Percentiles rank a stretch among this genome's conserved stretches.
phyloP scores from a whole-genome alignment of 805 yeast genomes.

The Geotrichum ghanense region DNA sequence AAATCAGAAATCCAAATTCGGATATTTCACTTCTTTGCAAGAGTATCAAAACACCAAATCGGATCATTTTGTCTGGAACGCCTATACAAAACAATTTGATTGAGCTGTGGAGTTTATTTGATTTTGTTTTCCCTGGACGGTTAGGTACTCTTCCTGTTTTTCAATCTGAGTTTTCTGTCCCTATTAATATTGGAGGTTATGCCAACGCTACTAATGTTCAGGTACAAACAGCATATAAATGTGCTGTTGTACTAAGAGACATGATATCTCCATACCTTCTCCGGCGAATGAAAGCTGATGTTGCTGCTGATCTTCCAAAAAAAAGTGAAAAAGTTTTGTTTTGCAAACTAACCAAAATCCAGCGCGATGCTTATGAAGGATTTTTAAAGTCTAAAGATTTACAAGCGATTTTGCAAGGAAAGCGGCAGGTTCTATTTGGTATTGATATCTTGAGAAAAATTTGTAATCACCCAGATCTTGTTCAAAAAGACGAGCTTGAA shows the following conservation, averaged over 20 bases:
- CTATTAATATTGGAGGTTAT: constrained; percentile 95
- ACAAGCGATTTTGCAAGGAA: constrained; percentile 59
- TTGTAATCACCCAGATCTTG: constrained; percentile 92
- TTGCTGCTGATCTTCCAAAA: constrained; percentile 87
- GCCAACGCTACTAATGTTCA: constrained; percentile 94
- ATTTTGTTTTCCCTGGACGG: constrained; percentile 89
- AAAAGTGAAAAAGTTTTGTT: constrained; percentile 91
- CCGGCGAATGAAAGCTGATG: constrained; percentile 83
- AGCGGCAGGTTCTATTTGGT: constrained; percentile 73
- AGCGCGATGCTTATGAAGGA: constrained; percentile 59
- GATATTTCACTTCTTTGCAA: constrained; percentile 80
- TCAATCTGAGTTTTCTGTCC: constrained; percentile 82
- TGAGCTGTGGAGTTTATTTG: constrained; percentile 92
- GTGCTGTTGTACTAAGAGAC: constrained; percentile 85
- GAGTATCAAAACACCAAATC: constrained; percentile 68
- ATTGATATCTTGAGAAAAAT: constrained; percentile 84
- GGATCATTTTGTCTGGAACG: constrained; percentile 87
- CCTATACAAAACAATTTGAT: constrained; percentile 90
- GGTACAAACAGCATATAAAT: constrained; percentile 91
- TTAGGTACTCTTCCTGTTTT: constrained; percentile 92
- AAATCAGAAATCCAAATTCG: constrained; percentile 88
- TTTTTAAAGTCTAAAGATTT: constrained; percentile 72
- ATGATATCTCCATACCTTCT: constrained; percentile 81
- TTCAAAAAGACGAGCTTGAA: constrained; percentile 32
- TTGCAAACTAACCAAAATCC: constrained; percentile 71